phyloP scores from a whole-genome alignment of 495 filamentous ascomycete genomes.

The Venustampulla echinocandica region DNA sequence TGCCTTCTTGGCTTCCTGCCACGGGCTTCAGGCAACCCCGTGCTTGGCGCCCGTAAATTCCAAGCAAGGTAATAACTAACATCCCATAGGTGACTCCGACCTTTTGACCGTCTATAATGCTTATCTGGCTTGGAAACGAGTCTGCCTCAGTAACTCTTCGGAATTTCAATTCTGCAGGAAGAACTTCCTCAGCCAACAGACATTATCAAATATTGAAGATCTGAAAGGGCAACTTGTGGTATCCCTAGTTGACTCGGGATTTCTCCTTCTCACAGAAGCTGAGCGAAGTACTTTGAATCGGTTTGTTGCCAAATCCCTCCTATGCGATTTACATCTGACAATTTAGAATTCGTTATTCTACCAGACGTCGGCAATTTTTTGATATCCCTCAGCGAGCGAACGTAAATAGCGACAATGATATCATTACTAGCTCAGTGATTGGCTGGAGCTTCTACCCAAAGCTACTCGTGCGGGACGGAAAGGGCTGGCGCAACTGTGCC shows the following conservation, averaged over 20 bases:
- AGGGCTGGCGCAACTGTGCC: slow-evolving; percentile 79
- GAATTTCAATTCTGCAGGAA: slow-evolving; percentile 81
- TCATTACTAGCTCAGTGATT: slow-evolving; percentile 67
- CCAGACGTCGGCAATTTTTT: slow-evolving; percentile 63
- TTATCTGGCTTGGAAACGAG: slow-evolving; percentile 76
- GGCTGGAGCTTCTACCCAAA: slow-evolving; percentile 95
- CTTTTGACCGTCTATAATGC: slow-evolving; percentile 88
- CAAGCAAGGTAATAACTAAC: slow-evolving; percentile 3
- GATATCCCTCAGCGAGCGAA: slow-evolving; percentile 65
- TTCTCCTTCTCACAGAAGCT: slow-evolving; percentile 58
- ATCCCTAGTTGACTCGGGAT: slow-evolving; percentile 71
- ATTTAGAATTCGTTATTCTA: slow-evolving; percentile 27
- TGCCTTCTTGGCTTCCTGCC: not conserved
- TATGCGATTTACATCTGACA: slow-evolving; percentile 11
- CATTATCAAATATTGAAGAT: slow-evolving; percentile 84
- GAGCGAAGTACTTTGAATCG: slow-evolving; percentile 60
- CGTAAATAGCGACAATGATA: slow-evolving; percentile 66
- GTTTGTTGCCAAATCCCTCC: slow-evolving; percentile 13
- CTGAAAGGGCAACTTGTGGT: slow-evolving; percentile 83
- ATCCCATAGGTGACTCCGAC: slow-evolving; percentile 66
- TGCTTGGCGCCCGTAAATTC: not conserved
- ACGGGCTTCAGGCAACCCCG: not conserved
- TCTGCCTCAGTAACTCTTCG: slow-evolving; percentile 53
- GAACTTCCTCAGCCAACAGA: slow-evolving; percentile 79
- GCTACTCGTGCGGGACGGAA: slow-evolving; percentile 74